Base-by-base conservation (phyloP, 1,284 basidiomycete genomes). In the Neonothopanus nambi region DNA sequence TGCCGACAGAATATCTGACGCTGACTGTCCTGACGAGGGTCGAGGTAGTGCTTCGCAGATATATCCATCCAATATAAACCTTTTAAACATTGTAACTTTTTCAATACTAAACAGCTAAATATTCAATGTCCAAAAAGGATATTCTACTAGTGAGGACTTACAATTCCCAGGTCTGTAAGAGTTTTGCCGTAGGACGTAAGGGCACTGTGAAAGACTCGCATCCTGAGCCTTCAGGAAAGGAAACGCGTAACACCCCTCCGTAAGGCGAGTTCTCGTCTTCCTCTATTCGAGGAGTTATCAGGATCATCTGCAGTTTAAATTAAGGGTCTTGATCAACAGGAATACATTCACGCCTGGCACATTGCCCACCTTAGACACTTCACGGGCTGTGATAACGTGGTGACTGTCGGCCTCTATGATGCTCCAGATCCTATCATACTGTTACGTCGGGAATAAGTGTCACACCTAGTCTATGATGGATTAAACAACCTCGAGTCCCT, bases 371-470 rank as follows among this genome's bases (percentile, higher is more conserved):
- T 84, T 84, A 26, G 79, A 59, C 15, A 80, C 66, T 53, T 83
- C 78, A 53, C 88, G 78, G 6, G 87, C 87, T 3, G 88, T 90
- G 39, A 90, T 70, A 17, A 87, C 74, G 4, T 65, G 65, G 46
- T 79, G 70, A 3, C 74, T 79, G 4, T 70, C 66, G 6, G 75
- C 76, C 59, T 86, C 84, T 40, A 87, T 74, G 59, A 90, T 76
- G 55, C 80, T 82, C 79, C 86, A 89, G 65, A 73, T 76, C 57
- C 88, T 76, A 63, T 91, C 88, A 61, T 85, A 72, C 87, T 89
- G 24, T n/a, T n/a, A n/a, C n/a, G n/a, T n/a, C n/a, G n/a, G n/a
- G n/a, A n/a, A n/a, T n/a, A n/a, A n/a, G n/a, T n/a, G n/a, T n/a
- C n/a, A n/a, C n/a, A n/a, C 40, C 45, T n/a, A 13, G 20, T 55